Conservation (phyloP, 805 yeast genomes). For the Lachancea fermentati region DNA sequence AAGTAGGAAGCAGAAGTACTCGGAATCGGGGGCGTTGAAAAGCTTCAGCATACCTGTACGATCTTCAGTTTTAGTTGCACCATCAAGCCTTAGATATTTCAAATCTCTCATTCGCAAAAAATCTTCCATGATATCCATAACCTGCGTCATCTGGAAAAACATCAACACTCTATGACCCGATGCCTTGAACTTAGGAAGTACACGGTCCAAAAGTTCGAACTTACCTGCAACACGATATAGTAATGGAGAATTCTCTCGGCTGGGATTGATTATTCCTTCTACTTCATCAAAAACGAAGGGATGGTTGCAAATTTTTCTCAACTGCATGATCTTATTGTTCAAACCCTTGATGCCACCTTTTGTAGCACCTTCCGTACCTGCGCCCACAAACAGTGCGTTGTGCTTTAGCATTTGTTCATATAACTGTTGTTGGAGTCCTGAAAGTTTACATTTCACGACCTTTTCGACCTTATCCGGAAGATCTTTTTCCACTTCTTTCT, state of each 20-base stretch:
- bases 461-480: conserved; percentile 80
- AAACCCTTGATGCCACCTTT: conserved; percentile 69
- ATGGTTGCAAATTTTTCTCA: conserved; percentile 80
- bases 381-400: conserved; percentile 62
- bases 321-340: conserved; percentile 79
- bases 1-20: conserved; percentile 69
- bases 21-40: conserved; percentile 72
- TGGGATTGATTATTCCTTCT: conserved; percentile 62
- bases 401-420: conserved; percentile 75
- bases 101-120: conserved; percentile 59
- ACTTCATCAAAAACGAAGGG: conserved; percentile 84
- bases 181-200: conserved; percentile 68
- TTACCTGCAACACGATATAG: conserved; percentile 78
- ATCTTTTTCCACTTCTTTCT: conserved; percentile 83
- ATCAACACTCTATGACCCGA: conserved; percentile 75
- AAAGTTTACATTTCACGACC: conserved; percentile 72
- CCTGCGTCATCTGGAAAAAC: conserved; percentile 86
- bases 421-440: conserved; percentile 62
- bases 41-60: conserved; percentile 67
- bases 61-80: conserved; percentile 79
- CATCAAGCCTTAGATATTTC: conserved; percentile 74
- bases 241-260: conserved; percentile 54
- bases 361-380: conserved; percentile 49
- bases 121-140: conserved; percentile 88
- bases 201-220: conserved; percentile 69